Evolutionary conservation across 768 basidiomycete genomes (phyloP), one percentile per base, ranked within the genome.

Genomic region (Crucibulum laeve): DNA sequence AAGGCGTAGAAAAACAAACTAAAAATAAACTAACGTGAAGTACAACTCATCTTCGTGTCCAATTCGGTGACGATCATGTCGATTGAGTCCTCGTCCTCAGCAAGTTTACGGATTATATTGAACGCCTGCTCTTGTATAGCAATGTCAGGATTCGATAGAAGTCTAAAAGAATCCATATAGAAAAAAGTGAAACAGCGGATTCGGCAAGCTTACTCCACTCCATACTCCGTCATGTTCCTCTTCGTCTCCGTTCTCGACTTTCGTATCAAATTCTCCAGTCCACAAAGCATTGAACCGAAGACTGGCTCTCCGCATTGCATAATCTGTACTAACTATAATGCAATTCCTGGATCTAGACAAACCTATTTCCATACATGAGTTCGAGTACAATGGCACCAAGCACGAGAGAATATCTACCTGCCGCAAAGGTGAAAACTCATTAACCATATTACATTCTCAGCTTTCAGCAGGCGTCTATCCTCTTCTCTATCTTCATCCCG

Each of bases 381-480:
- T n/a, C n/a, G n/a, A n/a, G n/a, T n/a, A n/a, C n/a, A n/a, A n/a
- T n/a, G n/a, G n/a, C n/a, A n/a, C n/a, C n/a, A n/a, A n/a, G n/a
- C n/a, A n/a, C n/a, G 2, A 23, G 28, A 46, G 4, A 38, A 19
- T 0, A 72, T 84, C 52, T 52, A 91, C 89, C 42, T 70, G 64
- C 48, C 82, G 70, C 50, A 93, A 58, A 5, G 91, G 91, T 8
- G 91, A 91, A 62, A 90, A 92, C 42, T 91, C 87, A 41, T 82
- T 84, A 5, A 94, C 79, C 32, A 94, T 74, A 59, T 96, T 95
- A 62, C 90, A 91, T 3, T 94, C 74, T 4, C 81, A 84, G 85
- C 87, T 40, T 73, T 70, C 15, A 80, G 70, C 18, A 93, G 90
- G 11, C 87, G 68, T 36, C 76, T 62, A 56, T 91, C 87, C 47